Conservation (phyloP, 805 yeast genomes). For the Ogataea nonfermentans region DNA sequence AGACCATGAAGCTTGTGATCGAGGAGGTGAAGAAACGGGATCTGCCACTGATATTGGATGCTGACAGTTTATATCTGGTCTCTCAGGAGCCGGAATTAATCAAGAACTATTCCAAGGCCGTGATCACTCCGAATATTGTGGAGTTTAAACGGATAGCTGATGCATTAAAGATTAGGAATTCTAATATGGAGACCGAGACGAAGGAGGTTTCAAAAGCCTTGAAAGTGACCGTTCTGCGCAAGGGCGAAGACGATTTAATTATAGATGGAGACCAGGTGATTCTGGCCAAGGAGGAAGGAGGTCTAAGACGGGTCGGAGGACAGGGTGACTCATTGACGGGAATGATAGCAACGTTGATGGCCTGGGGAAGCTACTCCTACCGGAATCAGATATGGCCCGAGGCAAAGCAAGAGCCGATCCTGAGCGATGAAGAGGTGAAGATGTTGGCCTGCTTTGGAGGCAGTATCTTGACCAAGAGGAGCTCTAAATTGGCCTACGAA, state of each 20-base stretch:
- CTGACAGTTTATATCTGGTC: conserved; percentile 78
- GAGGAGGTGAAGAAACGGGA: conserved; percentile 52
- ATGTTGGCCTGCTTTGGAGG: conserved; percentile 72
- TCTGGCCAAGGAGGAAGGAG: conserved; percentile 53
- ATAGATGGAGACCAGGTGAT: conserved; percentile 47
- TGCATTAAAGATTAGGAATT: conserved; percentile 37
- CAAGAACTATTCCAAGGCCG: conserved; percentile 54
- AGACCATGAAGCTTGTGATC: conserved; percentile 56
- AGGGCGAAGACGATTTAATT: conserved; percentile 69
- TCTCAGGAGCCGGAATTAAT: conserved; percentile 55
- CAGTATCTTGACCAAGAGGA: conserved; percentile 59
- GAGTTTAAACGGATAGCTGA: conserved; percentile 72
- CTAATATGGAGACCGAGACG: conserved; percentile 19
- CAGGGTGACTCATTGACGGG: conserved; percentile 96
- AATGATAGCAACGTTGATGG: conserved; percentile 72
- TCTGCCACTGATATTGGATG: conserved; percentile 81
- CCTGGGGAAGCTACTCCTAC: conserved; percentile 74
- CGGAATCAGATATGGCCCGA: conserved; percentile 58
- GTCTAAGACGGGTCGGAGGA: conserved; percentile 85
- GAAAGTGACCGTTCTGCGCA: conserved; percentile 63
- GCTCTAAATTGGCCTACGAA: conserved; percentile 63
- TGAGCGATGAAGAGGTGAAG: conserved; percentile 31
- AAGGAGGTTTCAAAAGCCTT: conserved; percentile 46
- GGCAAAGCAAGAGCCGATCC: conserved; percentile 32
- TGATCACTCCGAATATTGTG: conserved; percentile 85